A percentile compares a stretch with the other conserved stretches of the same genome.
phyloP scores from a whole-genome alignment of 2,329 filamentous ascomycete genomes.

The Phyllosticta capitalensis region DNA sequence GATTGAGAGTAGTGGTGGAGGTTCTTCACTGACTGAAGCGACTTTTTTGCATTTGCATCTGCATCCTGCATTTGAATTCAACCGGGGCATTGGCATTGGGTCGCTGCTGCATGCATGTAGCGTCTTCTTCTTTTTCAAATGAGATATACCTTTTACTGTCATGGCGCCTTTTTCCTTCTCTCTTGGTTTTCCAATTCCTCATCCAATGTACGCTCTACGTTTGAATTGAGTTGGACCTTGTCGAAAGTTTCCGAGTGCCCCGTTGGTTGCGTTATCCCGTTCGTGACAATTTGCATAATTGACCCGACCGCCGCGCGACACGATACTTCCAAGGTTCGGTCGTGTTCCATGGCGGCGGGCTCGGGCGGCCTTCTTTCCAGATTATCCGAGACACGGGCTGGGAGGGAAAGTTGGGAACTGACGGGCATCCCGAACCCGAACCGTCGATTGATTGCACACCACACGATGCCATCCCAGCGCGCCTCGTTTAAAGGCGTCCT shows the following conservation, averaged over 20 bases:
- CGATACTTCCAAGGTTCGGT: neutral
- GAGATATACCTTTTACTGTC: constrained; percentile 10
- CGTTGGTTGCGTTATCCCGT: too few species aligned
- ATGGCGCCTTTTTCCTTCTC: neutral
- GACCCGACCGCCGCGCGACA: too few species aligned
- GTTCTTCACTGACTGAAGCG: neutral
- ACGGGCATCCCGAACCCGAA: neutral
- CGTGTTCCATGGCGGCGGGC: neutral
- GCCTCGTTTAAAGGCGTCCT: neutral
- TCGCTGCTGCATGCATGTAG: neutral
- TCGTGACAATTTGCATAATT: neutral
- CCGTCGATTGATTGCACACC: neutral
- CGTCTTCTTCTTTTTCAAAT: neutral
- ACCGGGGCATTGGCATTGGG: neutral
- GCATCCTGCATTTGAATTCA: neutral
- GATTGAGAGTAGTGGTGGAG: neutral
- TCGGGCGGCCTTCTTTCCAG: neutral
- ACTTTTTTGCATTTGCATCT: constrained; percentile 1
- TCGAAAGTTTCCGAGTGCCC: too few species aligned
- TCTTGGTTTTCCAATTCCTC: neutral
- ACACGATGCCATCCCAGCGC: too few species aligned
- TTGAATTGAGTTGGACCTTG: neutral
- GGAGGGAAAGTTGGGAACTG: neutral
- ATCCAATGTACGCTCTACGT: neutral
- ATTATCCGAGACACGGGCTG: neutral